Base-by-base conservation (phyloP, 2,329 filamentous ascomycete genomes). In the Mycogone perniciosa region DNA sequence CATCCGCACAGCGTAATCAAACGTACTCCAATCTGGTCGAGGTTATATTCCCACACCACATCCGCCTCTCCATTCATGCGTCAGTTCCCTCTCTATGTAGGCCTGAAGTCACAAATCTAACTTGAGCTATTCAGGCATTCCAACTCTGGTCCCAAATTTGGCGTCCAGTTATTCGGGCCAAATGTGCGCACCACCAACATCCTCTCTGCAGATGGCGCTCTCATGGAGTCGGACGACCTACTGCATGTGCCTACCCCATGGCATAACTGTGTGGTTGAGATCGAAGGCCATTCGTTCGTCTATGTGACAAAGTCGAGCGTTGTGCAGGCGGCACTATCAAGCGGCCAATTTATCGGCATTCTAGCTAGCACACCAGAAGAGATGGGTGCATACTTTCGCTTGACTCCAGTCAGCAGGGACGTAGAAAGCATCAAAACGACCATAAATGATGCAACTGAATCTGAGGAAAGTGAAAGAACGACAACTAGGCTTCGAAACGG, bases 21-120 rank as follows among this genome's bases (percentile, higher is more conserved):
- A 71, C 71, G 7, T 76, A 75, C 52, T 75, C 72, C 3, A 75
- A 74, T 45, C 62, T 75, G 10, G 64, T 73, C n/a, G 71, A 74
- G 59, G 57, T 74, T 4, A 55, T 75, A 2, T 69, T 74, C 52
- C 73, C 73, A 1, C 66, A 71, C 51, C 67, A 71, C 48, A 62
- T 76, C 39, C 70, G 72, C n/a, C 63, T 76, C 0, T 75, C 71
- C 0, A 76, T 76, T 44, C 73, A 76, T 50, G 71, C 72, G 50
- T 72, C 72, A 42, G 59, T 44, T 34, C 7, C 27, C 27, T n/a
- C 27, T 46, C 6, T 29, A 11, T 9, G 6, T 27, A 6, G 10
- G 13, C 49, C 34, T 11, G n/a, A 6, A 31, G 20, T 33, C 37
- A 26, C 3, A 8, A 1, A 31, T 29, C 27, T 5, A 46, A 13